Base-by-base conservation (phyloP, 2,329 filamentous ascomycete species). In the Rhexocercosporidium sp. region DNA sequence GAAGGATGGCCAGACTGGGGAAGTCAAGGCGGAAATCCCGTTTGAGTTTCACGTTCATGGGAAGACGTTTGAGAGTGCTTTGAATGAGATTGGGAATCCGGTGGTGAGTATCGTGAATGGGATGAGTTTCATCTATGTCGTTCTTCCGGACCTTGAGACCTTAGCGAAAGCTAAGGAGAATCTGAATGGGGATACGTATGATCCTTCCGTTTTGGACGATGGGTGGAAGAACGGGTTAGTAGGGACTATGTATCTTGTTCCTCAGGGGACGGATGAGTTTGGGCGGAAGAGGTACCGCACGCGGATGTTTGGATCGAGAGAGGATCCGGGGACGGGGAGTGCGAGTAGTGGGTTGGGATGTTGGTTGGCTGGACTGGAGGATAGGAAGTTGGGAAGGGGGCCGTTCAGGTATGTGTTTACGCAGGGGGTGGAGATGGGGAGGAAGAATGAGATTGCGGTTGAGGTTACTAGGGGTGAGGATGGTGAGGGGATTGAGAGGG, bases 71-170 rank as follows among this genome's bases (percentile, higher is more conserved):
- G 25, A 51, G 1, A 83, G 85, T 5, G 84, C 86, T 4, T 75
- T 88, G 29, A 60, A 29, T 16, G 57, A 29, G 5, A 31, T 47
- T 12, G 1, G 47, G 27, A 22, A 63, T 47, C 46, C 65, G 14
- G 37, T 64, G 12, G 84, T 89, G 67, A 89, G 86, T 71, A 86
- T 93, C 59, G 90, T 93, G 47, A 87, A 86, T 59, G 92, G 91
- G 59, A 91, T 94, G 89, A 87, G 86, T 1, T 93, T 93, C 77
- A 77, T 88, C 20, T 84, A 92, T 31, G 81, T 91, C 12, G 81
- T 86, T 70, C 81, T 96, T 22, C 81, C 85, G 0, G 84, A 82
- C 65, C 77, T 92, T 18, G 87, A 88, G 39, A 83, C 85, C 11
- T 81, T 95, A n/a, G 82, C 79, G n/a, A 72, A 78, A 18, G 80